Percentiles rank a stretch among this genome's conserved stretches.
phyloP scores from a whole-genome alignment of 2,329 filamentous ascomycete species.

The Sporothrix phasma region DNA sequence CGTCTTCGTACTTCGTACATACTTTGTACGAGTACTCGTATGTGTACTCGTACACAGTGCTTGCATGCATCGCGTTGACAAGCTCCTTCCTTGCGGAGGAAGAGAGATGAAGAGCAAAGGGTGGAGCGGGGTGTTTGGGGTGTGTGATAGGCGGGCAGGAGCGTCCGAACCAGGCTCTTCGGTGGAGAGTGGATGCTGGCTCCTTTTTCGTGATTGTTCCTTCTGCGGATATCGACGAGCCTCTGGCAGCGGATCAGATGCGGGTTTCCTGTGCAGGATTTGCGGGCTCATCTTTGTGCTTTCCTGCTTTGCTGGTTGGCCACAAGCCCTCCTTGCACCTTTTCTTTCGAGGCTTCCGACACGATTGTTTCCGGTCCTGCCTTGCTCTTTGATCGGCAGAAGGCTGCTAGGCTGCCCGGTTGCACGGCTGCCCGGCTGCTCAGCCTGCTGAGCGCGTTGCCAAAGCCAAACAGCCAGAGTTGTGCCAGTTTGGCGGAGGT shows the following conservation, averaged over 20 bases:
- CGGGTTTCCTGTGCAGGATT: neutral
- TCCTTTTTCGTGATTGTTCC: neutral
- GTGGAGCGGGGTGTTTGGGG: neutral
- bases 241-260: neutral
- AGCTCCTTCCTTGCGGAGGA: neutral
- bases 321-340: neutral
- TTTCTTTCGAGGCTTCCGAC: neutral
- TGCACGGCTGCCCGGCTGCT: neutral
- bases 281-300: neutral
- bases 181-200: neutral
- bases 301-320: conserved; percentile 7
- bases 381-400: neutral
- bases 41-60: neutral
- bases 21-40: too few species aligned
- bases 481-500: neutral
- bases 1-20: too few species aligned
- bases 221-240: conserved; percentile 1
- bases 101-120: neutral
- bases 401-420: neutral
- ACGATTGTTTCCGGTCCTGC: neutral
- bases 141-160: conserved; percentile 6
- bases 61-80: conserved; percentile 1
- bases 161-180: neutral
- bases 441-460: conserved; percentile 3
- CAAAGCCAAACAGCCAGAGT: neutral